Evolutionary conservation across 371 early-diverging fungal genomes (phyloP), one percentile per base, ranked within the genome.

Genomic region (Lichtheimia ramosa): DNA sequence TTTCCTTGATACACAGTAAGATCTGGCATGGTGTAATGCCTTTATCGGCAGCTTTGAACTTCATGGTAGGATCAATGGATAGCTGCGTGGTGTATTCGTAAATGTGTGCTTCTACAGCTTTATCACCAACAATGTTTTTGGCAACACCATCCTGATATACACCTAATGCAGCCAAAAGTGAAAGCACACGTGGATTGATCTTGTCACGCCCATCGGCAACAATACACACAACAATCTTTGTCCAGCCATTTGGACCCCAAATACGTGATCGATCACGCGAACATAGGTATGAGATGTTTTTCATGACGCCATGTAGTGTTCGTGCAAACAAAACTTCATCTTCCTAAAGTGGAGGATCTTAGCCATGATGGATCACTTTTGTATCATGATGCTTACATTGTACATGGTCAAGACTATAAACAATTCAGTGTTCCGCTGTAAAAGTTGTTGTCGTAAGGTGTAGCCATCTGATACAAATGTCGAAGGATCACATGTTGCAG

Each of bases 401-500:
- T 95, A 96, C 96, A 96, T 94, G 51, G 96, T 96, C 59, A 95
- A 76, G 50, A 95, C 95, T 58, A 91, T 87, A 66, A 91, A 92
- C 42, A 97, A 69, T 72, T 96, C 96, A 3, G 96, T 96, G 59
- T 84, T 61, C 24, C 87, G 81, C 40, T 84, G 75, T 58, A 88
- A 66, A 67, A 89, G 79, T 59, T 86, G 82, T 58, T 90, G 96
- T 52, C 97, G 85, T 55, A 96, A 81, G 18, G 88, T 88, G 73
- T 93, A 96, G 14, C 84, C 83, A 15, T 88, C 81, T 21, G 72
- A 68, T 27, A 64, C 61, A 71, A 95, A 96, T 43, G 93, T 88
- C 66, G 92, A 85, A 4, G 95, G 90, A 65, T 92, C 90, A 67
- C 87, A 90, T n/a, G 92, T 91, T 41, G 87, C 89, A 23, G 92